Conservation (phyloP, 2,329 filamentous ascomycete species). For the Fusarium pilosicola region DNA sequence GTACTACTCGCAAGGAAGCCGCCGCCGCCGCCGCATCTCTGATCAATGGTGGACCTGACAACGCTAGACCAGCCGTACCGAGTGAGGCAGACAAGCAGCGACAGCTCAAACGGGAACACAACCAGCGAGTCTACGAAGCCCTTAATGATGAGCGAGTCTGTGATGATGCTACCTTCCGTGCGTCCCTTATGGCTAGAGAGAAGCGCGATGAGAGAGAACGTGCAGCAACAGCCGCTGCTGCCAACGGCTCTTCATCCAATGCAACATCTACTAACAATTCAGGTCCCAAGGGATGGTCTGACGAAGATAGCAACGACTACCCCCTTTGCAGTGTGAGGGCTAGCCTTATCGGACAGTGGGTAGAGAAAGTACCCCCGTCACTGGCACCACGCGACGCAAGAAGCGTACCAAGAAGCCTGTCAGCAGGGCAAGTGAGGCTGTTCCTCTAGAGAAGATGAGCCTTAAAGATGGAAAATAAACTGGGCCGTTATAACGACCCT, state of each 20-base stretch:
- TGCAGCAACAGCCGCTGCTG: background rate
- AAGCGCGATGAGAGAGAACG: conserved; percentile 61
- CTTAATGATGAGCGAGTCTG: conserved; percentile 74
- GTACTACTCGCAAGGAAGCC: conserved; percentile 6
- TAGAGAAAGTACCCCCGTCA: conserved; percentile 65
- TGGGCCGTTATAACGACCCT: background rate
- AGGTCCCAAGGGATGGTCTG: conserved; percentile 65
- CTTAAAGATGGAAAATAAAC: conserved; percentile 5
- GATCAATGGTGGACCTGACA: conserved; percentile 31
- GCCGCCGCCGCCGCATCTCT: conserved; percentile 39
- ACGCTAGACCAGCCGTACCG: conserved; percentile 41
- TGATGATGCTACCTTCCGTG: conserved; percentile 73
- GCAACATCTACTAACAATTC: background rate
- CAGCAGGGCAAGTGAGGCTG: conserved; percentile 2
- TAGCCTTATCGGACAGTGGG: conserved; percentile 75
- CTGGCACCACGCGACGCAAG: conserved; percentile 53
- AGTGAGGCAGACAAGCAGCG: conserved; percentile 61
- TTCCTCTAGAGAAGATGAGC: conserved; percentile 16
- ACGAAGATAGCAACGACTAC: conserved; percentile 75
- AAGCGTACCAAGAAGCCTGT: conserved; percentile 45
- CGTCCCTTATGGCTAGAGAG: conserved; percentile 70
- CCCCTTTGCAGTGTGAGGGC: conserved; percentile 76
- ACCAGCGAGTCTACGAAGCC: conserved; percentile 74
- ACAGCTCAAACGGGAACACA: conserved; percentile 69
- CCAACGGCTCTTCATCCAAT: background rate